Base-by-base conservation (phyloP, 2,329 filamentous ascomycete species). In the Berkeleyomyces basicola region DNA sequence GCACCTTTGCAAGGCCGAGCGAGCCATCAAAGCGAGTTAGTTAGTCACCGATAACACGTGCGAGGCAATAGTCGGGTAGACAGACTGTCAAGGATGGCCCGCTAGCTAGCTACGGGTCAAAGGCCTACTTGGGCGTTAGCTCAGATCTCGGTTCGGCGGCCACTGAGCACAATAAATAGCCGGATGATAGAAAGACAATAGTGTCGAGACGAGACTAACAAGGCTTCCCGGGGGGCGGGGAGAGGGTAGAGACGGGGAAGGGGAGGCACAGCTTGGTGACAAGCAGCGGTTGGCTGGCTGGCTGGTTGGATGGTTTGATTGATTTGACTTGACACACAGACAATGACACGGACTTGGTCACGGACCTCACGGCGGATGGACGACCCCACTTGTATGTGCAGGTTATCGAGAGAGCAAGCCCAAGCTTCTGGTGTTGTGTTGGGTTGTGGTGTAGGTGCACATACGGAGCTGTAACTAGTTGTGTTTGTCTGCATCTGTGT, bases 291-390 rank as follows among this genome's bases (percentile, higher is more conserved):
- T 55, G 31, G 7, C 6, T 39, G 36, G n/a, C 36, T 49, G 46
- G 44, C 44, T 47, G n/a, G n/a, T n/a, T 47, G 44, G 23, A 16
- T 47, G n/a, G 46, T 16, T 55, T 55, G 51, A 51, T 51, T 16
- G 47, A 39, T 31, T 55, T 55, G 51, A 55, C 51, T 55, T 55
- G 51, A 55, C 51, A 53, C 49, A 55, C 51, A 55, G 51, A 55
- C 51, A 55, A 55, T 55, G n/a, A 39, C 51, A 55, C 51, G 51
- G 51, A 55, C 51, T 55, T 37, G 51, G 51, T 55, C 51, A 55
- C 51, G 51, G 51, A 16, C 51, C 33, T 39, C 51, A 55, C 31
- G 11, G 51, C 51, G 51, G 51, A 55, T 55, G 51, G 51, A 31
- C 39, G n/a, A 36, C 51, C 9, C 51, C 51, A 55, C 36, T 37